Evolutionary conservation across 2,329 filamentous ascomycete species (phyloP), one percentile per base, ranked within the genome.

Genomic region (Zymoseptoria ardabiliae): DNA sequence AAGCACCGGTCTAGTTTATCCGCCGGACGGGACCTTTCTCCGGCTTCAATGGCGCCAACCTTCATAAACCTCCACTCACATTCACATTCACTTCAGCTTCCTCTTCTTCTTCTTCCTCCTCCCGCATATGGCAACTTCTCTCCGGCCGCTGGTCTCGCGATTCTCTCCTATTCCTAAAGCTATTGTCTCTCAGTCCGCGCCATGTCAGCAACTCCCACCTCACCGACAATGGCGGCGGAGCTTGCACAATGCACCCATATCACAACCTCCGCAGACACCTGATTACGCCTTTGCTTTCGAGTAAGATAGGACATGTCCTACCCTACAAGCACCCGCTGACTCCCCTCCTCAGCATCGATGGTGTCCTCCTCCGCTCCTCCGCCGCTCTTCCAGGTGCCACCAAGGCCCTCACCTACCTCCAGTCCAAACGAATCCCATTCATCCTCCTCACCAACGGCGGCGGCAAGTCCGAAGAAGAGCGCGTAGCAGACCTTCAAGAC

Each of bases 391-490:
- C 90, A 1, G 88, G 89, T 30, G 93, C 94, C 1, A 79, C 84
- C 1, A 81, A 89, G 69, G 83, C 91, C 13, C 82, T 99, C 20
- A 77, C 79, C 28, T 87, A 85, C 69, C 85, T 97, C 20, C 85
- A 91, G 66, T 76, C 81, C 53, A 82, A 91, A 69, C 80, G 83
- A 53, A 90, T 97, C 52, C 92, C 92, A 11, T 97, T 96, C 76
- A 93, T 99, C 69, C 84, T 99, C 35, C 81, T 99, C 63, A 99
- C 94, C 60, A 99, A 99, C 75, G 94, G 94, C 67, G 94, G 94
- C 50, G 94, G 94, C 59, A 91, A 88, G 70, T 84, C 86, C 63
- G 93, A 97, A 75, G 78, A 78, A 2, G 86, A 89, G 60, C 84
- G 90, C 19, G 87, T 91, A 28, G 78, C 78, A 7, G 87, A 92